Evolutionary conservation across 2,329 filamentous ascomycete species (phyloP), one percentile per base, ranked within the genome.

Genomic region (Pyrenophora seminiperda): DNA sequence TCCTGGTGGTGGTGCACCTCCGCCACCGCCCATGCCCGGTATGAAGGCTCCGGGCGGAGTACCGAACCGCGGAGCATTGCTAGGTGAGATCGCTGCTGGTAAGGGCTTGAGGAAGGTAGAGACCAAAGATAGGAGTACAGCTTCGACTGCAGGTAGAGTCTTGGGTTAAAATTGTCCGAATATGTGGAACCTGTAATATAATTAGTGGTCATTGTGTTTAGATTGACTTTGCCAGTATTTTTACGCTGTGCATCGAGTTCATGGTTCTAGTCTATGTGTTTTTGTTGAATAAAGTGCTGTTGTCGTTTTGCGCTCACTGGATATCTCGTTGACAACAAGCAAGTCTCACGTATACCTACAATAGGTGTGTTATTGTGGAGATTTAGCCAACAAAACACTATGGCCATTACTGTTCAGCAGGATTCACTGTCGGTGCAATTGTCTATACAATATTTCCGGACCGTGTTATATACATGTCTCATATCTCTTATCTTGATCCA

Each of bases 21-120:
- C 71, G 0, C 70, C 72, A 9, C 72, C 73, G 5, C 71, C 72
- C 5, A 83, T 84, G 15, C 66, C 83, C 18, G 63, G 59, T 18
- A 67, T 69, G 36, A 62, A 68, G 37, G 22, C 62, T 47, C 53
- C 65, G 57, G 66, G 58, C 34, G 69, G 66, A 10, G 57, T 58
- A 37, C 60, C 67, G 3, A 60, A 75, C 58, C 76, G 79, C 19
- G 77, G 82, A 53, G 83, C 85, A 1, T 80, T 99, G 66, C 74
- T 99, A 57, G 86, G 86, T 51, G 85, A 96, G 71, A 97, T 99
- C 54, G 86, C 93, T 68, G 76, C 84, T 55, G 93, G 94, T 34
- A 91, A 75, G 73, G 75, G 85, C 2, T 77, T 99, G 68, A 91
- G 82, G 79, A 97, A 97, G 81, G 91, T 91, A 18, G 79, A 87